Evolutionary conservation across 2,329 filamentous ascomycete genomes (phyloP), one percentile per base, ranked within the genome.

Genomic region (Fusarium continuum): DNA sequence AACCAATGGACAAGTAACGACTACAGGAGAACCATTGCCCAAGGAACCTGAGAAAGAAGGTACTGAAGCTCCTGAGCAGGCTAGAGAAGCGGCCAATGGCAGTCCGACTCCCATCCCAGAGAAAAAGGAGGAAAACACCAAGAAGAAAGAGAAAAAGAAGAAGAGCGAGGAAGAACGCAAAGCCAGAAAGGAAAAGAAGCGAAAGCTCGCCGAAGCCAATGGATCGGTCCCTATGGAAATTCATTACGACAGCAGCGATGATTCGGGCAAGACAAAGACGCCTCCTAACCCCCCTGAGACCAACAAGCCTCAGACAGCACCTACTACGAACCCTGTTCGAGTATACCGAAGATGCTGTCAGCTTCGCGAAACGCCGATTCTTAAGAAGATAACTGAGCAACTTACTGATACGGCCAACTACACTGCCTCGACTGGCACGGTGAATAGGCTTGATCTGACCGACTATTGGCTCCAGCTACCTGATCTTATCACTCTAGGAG

Each of bases 311-410:
- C 71, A 70, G 25, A 66, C 68, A 8, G 67, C 85, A 45, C 93
- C 94, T 0, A 97, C 94, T 0, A 96, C 91, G 2, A 95, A 97
- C 72, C 94, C 95, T 3, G 87, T 93, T 13, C 86, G 94, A 55
- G 96, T 99, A 70, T 99, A 99, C 76, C 86, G 94, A 65, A 85
- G 95, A 72, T 98, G 95, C 74, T 98, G 95, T 73, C 94, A 98
- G 73, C 80, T 99, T 25, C 87, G 95, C 55, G 95, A 98, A 77
- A 96, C 93, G 0, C 92, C 93, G 0, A 93, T 97, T 47, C 80
- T 98, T 17, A 96, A 96, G 75, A 92, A 91, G 71, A 90, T 99
- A 40, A 94, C 92, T 0, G 92, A 96, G 70, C 93, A 97, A 75
- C 88, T 99, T 5, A 87, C 86, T 31, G 86, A 89, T 31, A 83